Evolutionary conservation across 2,329 filamentous ascomycete species (phyloP), one percentile per base, ranked within the genome.

Genomic region (Lizonia empirigonia): DNA sequence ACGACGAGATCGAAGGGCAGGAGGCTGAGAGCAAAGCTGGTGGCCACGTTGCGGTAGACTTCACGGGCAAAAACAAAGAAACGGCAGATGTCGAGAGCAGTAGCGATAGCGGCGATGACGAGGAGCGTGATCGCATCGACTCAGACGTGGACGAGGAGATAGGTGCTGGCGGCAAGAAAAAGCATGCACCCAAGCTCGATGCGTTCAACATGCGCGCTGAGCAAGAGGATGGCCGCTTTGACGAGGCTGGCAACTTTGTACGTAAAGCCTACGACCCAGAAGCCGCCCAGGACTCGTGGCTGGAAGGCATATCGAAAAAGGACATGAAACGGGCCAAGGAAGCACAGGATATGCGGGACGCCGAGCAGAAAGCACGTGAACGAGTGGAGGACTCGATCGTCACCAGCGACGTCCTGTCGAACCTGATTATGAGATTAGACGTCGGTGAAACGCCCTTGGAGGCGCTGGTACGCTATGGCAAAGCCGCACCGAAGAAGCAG

Each of bases 141-240:
- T 69, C 74, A 54, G 89, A 85, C 15, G 70, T 96, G 13, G 94
- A 97, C 61, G 88, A 92, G 46, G 94, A 99, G 72, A 80, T 99
- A 5, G 94, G 94, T 2, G 87, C 90, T 1, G 94, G 94, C 12
- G 89, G 89, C 2, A 88, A 95, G 63, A 97, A 97, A 77, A 89
- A 86, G 64, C 91, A 97, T 72, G 94, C 94, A 1, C 94, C 94
- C 1, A 90, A 94, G 71, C 82, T 99, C 5, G 94, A 97, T 72
- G 93, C 93, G 2, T 99, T 99, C 81, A 97, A 99, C 69, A 89
- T 99, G 81, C 86, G 85, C 52, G 78, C 84, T 10, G 94, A 99
- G 73, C 87, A 95, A 71, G 91, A 97, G 67, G 93, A 97, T 62
- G 94, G 94, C 1, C 83, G 86, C 9, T 99, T 97, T 65, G 94